These are phyloP conservation scores for Talaromyces adpressus DNA, from an alignment of 495 filamentous ascomycete genomes.

Conservation along the genomic window DNA sequence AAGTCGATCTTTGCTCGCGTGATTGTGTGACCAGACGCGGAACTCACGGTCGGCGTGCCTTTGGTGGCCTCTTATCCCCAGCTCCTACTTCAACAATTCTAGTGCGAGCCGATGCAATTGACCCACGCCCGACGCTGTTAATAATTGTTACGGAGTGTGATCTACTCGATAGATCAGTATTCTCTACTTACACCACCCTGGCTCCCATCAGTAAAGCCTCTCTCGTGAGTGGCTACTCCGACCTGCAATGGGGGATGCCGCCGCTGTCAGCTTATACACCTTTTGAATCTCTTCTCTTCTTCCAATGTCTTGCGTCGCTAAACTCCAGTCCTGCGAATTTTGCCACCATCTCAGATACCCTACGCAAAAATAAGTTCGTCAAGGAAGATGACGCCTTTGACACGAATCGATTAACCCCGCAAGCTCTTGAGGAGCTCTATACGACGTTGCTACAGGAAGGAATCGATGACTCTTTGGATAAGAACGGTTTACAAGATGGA, in stretches of 20 bases:
- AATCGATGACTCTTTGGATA: slow-evolving; percentile 26
- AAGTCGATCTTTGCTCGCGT: background rate
- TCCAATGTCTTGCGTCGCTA: slow-evolving; percentile 69
- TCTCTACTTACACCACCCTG: slow-evolving; percentile 30
- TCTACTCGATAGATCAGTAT: background rate
- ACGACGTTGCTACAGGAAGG: slow-evolving; percentile 71
- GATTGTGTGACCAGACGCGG: background rate
- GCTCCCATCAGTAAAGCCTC: slow-evolving; percentile 33
- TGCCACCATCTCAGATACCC: slow-evolving; percentile 59
- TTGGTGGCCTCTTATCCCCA: background rate
- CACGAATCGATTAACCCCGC: slow-evolving; percentile 63
- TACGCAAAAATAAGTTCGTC: slow-evolving; percentile 65
- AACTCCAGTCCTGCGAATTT: slow-evolving; percentile 62
- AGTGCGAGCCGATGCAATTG: background rate
- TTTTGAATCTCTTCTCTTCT: slow-evolving; percentile 83
- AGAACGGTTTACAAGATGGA: slow-evolving; percentile 27
- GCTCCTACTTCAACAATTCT: background rate
- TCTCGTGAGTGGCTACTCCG: slow-evolving; percentile 35
- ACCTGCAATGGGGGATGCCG: slow-evolving; percentile 47
- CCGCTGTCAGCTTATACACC: slow-evolving; percentile 64
- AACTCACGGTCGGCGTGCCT: background rate
- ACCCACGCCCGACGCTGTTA: background rate
- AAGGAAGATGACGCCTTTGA: slow-evolving; percentile 62
- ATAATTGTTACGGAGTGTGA: background rate
- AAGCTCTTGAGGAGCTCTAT: slow-evolving; percentile 72